These are phyloP conservation scores for Blepharisma japonicum DNA, from an alignment of 73 alveolate species.

Conservation along the genomic window DNA sequence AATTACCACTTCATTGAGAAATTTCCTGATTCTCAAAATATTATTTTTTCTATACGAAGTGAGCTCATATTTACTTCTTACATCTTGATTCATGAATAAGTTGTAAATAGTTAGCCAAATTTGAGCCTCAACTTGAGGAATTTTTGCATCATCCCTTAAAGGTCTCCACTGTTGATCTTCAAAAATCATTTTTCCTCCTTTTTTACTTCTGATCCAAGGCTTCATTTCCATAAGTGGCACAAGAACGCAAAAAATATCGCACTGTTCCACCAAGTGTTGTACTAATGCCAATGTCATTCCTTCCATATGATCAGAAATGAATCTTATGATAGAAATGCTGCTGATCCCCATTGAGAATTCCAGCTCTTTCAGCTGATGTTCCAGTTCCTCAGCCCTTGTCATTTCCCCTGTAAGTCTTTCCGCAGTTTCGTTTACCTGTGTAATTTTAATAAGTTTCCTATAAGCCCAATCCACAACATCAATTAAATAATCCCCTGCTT, in stretches of 20 bases:
- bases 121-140: conserved; percentile 91
- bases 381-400: conserved; percentile 77
- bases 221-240: conserved; percentile 98
- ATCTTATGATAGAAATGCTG: conserved; percentile 92
- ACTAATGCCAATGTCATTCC: conserved; percentile 94
- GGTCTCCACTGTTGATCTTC: conserved; percentile 89
- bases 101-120: conserved; percentile 97
- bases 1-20: conserved; percentile 91
- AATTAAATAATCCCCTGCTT: conserved; percentile 93
- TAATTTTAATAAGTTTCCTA: conserved; percentile 71
- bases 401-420: conserved; percentile 62
- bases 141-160: conserved; percentile 53
- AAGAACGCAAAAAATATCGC: conserved; percentile 94
- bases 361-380: conserved; percentile 52
- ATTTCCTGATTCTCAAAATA: conserved; percentile 94
- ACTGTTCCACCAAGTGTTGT: conserved; percentile 95
- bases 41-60: conserved; percentile 91
- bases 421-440: conserved; percentile 17
- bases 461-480: conserved; percentile 97
- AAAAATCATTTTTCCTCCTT: conserved; percentile 74
- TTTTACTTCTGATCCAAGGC: conserved; percentile 88
- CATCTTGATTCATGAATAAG: conserved; percentile 94
- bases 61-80: conserved; percentile 95
- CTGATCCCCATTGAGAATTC: conserved; percentile 84
- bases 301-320: conserved; percentile 95